Evolutionary conservation across 352 stramenopile genomes (phyloP), one percentile per base, ranked within the genome.

Genomic region (Poterioochromonas sp.): DNA sequence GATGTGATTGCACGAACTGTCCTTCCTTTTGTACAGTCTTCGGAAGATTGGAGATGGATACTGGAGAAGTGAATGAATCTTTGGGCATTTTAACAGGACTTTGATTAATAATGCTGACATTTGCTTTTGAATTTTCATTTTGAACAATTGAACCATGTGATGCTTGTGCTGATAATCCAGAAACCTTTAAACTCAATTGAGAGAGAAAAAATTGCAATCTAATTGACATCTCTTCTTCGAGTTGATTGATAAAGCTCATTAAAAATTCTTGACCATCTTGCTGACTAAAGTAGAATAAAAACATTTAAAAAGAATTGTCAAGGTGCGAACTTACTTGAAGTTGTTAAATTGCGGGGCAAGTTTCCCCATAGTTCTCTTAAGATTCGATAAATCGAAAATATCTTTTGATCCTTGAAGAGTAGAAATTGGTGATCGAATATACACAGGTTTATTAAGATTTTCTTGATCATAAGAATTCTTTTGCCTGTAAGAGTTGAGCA

Each of bases 231-330:
- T 68, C 58, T 32, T 68, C 58, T 18, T 68, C 58, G 11, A 68
- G 34, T 37, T 37, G 5, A 68, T 35, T 68, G 5, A 68, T 37
- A 26, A 68, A 18, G 34, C 8, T 39, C 5, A 11, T 68, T 18
- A 68, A 35, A 68, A 37, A 68, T 39, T 68, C 58, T 8, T 68
- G 58, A 29, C 5, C 58, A 68, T 68, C 58, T 26, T 68, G 58
- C 34, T 68, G 58, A 58, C 47, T 58, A 26, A 58, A 58, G 26
- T 58, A 26, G 47, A 26, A 15, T 15, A 58, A 58, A 15, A 26
- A 26, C 47, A 26, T 26, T 58, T 58, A 26, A 58, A 15, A 26
- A 58, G 15, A 26, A 58, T 26, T 58, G 47, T 26, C 47, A 58
- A 15, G 26, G 47, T 58, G 47, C 47, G 47, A 58, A 58, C 26